A percentile compares a stretch with the other conserved stretches of the same genome.
Conservation (phyloP, 257 asterid genomes). For the Nicotiana noctiflora region DNA sequence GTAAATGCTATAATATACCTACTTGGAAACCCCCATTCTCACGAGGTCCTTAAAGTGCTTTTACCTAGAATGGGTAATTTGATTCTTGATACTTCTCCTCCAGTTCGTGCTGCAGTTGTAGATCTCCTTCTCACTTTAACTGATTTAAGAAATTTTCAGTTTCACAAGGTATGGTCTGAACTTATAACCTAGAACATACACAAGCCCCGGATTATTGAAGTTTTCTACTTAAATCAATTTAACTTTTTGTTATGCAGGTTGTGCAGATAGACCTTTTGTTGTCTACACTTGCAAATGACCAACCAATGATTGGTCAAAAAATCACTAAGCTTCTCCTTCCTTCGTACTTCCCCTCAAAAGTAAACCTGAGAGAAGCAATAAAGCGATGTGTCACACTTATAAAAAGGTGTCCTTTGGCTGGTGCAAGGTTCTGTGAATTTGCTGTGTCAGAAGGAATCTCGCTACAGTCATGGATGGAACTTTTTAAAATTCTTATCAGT, state of each 20-base stretch:
- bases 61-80: slow-evolving; percentile 78
- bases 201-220: background rate
- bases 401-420: slow-evolving; percentile 78
- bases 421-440: slow-evolving; percentile 90
- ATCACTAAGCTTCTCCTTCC: slow-evolving; percentile 89
- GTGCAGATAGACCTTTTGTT: slow-evolving; percentile 54
- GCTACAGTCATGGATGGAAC: slow-evolving; percentile 49
- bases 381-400: slow-evolving; percentile 73
- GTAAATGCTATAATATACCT: slow-evolving; percentile 72
- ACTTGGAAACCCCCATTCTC: slow-evolving; percentile 90
- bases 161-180: slow-evolving; percentile 64
- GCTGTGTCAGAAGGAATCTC: slow-evolving; percentile 75
- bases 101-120: slow-evolving; percentile 61
- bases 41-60: slow-evolving; percentile 92
- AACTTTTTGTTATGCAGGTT: slow-evolving; percentile 49
- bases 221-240: slow-evolving; percentile 11
- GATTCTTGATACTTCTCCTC: slow-evolving; percentile 55
- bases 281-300: slow-evolving; percentile 72
- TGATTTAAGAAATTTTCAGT: slow-evolving; percentile 64
- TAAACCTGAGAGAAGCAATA: slow-evolving; percentile 75
- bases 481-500: slow-evolving; percentile 48
- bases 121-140: slow-evolving; percentile 80
- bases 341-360: slow-evolving; percentile 75
- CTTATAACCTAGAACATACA: slow-evolving; percentile 3
- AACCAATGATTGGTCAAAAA: slow-evolving; percentile 67